Evolutionary conservation across 1,284 basidiomycete genomes (phyloP).

Genomic region (Ustilago hordei): DNA sequence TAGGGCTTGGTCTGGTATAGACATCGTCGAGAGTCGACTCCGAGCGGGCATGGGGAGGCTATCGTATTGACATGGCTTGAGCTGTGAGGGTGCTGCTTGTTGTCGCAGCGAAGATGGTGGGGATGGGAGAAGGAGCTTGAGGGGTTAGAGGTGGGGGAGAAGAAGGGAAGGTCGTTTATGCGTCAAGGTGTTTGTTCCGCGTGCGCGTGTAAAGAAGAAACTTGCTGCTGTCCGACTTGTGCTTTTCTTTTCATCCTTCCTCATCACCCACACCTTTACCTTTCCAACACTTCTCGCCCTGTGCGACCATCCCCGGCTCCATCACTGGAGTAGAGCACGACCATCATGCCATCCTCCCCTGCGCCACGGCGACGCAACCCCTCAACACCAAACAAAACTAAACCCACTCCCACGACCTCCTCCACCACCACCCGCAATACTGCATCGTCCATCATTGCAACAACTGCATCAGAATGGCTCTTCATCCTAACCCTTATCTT

Average conservation of each 20-base stretch:
- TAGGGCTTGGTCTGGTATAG: slow-evolving; percentile 12
- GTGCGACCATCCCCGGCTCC: not conserved
- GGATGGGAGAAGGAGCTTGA: not conserved
- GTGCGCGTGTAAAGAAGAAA: no score
- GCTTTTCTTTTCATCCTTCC: no score
- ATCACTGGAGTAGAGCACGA: not conserved
- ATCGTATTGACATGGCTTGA: no score
- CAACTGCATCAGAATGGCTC: slow-evolving; percentile 51
- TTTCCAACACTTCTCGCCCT: not conserved
- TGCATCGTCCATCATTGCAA: slow-evolving; percentile 18
- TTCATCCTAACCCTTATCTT: slow-evolving; percentile 66
- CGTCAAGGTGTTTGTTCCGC: slow-evolving; percentile 2
- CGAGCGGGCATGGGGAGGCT: no score
- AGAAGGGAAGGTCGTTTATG: slow-evolving; percentile 6
- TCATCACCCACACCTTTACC: not conserved
- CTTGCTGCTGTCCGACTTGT: no score
- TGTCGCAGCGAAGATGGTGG: not conserved
- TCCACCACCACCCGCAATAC: not conserved
- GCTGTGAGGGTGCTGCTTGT: not conserved
- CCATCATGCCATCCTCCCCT: slow-evolving; percentile 5
- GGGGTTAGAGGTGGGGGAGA: not conserved
- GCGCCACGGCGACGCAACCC: not conserved
- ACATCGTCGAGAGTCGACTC: slow-evolving; percentile 10
- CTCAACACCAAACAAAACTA: not conserved
- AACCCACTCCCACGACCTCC: slow-evolving; percentile 3